phyloP scores from a whole-genome alignment of 2,329 filamentous ascomycete genomes.

The Pleurostoma richardsiae region DNA sequence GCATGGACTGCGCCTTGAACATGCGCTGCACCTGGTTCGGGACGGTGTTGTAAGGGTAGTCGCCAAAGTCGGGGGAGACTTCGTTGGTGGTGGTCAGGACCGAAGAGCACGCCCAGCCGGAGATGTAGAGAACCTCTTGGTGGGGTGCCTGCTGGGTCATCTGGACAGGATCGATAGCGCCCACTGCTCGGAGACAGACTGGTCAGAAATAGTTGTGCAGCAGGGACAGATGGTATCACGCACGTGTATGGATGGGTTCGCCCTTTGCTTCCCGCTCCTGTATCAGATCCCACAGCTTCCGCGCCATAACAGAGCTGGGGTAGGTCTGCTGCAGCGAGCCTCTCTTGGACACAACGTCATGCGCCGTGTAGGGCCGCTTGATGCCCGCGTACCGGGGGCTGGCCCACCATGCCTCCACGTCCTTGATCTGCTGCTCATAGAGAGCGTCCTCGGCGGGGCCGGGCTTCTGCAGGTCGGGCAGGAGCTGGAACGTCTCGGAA shows the following conservation, averaged over 20 bases:
- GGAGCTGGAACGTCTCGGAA: slow-evolving; percentile 79
- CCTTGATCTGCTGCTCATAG: slow-evolving; percentile 76
- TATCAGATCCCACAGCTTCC: slow-evolving; percentile 88
- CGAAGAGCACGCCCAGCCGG: slow-evolving; percentile 95
- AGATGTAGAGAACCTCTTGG: slow-evolving; percentile 94
- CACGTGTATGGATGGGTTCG: slow-evolving; percentile 89
- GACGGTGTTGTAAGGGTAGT: slow-evolving; percentile 98
- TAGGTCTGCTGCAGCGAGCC: slow-evolving; percentile 84
- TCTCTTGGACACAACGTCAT: slow-evolving; percentile 89
- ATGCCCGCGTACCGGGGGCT: slow-evolving; percentile 82
- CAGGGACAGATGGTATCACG: slow-evolving; percentile 20
- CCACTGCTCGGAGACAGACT: slow-evolving; percentile 56
- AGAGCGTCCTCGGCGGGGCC: slow-evolving; percentile 79
- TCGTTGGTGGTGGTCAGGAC: slow-evolving; percentile 93
- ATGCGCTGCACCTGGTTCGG: slow-evolving; percentile 96
- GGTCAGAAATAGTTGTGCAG: not conserved
- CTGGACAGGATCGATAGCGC: slow-evolving; percentile 96
- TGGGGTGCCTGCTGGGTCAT: slow-evolving; percentile 98
- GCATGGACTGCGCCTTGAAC: slow-evolving; percentile 94
- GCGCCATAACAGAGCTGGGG: slow-evolving; percentile 88
- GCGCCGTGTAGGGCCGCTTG: slow-evolving; percentile 84
- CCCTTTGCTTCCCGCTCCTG: slow-evolving; percentile 72
- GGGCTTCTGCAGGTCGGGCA: slow-evolving; percentile 71
- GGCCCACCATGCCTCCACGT: slow-evolving; percentile 88
- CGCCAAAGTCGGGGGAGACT: slow-evolving; percentile 94